Evolutionary conservation across 352 stramenopile genomes (phyloP), one percentile per base, ranked within the genome.

Genomic region (Blastocystis sp.): DNA sequence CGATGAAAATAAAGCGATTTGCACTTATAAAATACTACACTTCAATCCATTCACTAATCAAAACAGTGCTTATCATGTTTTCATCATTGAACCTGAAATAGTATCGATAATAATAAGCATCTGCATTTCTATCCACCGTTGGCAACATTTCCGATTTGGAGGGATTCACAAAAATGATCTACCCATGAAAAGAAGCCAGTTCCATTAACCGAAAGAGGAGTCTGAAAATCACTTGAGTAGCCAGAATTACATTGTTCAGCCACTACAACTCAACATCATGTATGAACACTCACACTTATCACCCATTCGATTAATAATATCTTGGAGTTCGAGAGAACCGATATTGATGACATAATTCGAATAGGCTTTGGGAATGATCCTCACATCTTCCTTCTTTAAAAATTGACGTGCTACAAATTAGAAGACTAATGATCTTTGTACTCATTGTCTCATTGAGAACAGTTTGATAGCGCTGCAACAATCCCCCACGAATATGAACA

Each of bases 301-400:
- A 29, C 66, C 49, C 1, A 83, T 66, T 46, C 58, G 71, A 12
- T 83, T 61, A 16, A 83, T 65, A 4, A 63, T 29, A 43, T 83
- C 52, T 46, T 83, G 49, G 3, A 83, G 49, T 66, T 83, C 42
- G 3, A 54, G 14, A 1, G 32, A n/a, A 63, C 32, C 43, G 4
- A 83, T 16, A 46, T 83, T 83, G 29, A 83, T 63, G 42, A 83
- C 12, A 66, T 83, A 83, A 35, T 83, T 83, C 12, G 71, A 83
- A 27, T 42, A 63, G n/a, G 49, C 21, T 42, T 83, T 83, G 3
- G 71, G 51, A 52, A 66, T 42, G 51, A 83, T 83, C 6, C 27
- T 9, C 7, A 66, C 35, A 65, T 83, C 39, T 21, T 65, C 46
- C 0, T 66, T 16, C 51, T 21, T 52, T 14, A 39, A 9, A 46